Percentiles rank a stretch among this genome's conserved stretches.
These are phyloP conservation scores for Mesembryanthemum crystallinum DNA, from an alignment of 148 eudicot genomes.

Conservation along the genomic window DNA sequence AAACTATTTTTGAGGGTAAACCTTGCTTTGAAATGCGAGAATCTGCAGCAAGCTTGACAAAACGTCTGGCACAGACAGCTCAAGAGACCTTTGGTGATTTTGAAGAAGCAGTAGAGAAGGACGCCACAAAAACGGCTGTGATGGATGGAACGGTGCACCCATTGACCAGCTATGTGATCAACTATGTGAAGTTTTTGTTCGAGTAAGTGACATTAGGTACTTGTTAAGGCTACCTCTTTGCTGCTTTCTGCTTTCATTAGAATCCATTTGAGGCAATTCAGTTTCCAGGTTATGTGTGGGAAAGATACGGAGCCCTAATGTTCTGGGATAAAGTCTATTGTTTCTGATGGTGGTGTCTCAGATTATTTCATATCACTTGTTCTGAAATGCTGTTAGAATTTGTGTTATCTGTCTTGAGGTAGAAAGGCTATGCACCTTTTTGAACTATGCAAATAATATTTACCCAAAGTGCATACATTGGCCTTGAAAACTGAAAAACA, in stretches of 20 bases:
- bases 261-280: not conserved
- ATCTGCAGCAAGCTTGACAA: constrained; percentile 60
- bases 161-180: constrained; percentile 90
- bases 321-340: not conserved
- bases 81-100: constrained; percentile 89
- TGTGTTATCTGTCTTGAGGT: too few relatives aligned
- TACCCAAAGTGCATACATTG: not conserved
- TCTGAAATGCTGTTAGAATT: too few relatives aligned
- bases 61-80: constrained; percentile 88
- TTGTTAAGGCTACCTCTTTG: not conserved
- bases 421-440: not conserved
- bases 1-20: constrained; percentile 62
- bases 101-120: constrained; percentile 96
- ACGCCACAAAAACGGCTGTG: constrained; percentile 88
- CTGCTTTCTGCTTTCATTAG: not conserved
- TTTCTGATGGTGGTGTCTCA: not conserved
- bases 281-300: not conserved
- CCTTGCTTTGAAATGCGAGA: constrained; percentile 76
- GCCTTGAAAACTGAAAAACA: too few relatives aligned
- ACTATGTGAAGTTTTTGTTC: constrained; percentile 87
- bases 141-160: constrained; percentile 98
- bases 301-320: not conserved
- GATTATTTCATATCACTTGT: not conserved
- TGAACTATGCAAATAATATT: not conserved
- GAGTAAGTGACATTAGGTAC: constrained; percentile 55